Base-by-base conservation (phyloP, 2,329 filamentous ascomycete species). In the Colletotrichum endophyticum region DNA sequence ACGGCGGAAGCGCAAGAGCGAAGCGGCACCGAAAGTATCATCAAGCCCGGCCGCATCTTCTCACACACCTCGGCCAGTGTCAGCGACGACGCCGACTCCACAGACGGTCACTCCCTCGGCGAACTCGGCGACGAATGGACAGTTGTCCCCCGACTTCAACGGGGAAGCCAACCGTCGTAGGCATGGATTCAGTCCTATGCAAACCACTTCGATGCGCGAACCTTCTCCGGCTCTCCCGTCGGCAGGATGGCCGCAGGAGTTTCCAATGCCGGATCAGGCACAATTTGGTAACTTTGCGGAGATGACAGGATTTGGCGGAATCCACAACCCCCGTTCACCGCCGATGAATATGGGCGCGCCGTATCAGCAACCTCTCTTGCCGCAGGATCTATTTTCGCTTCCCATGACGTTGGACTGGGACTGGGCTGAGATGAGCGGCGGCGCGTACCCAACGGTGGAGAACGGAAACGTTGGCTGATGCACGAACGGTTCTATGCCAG, bases 391-490 rank as follows among this genome's bases (percentile, higher is more conserved):
- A 30, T 99, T 97, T 92, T 94, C 96, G 84, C 93, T 99, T 91
- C 96, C 96, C 2, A 98, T 98, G 93, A 98, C 95, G 4, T 90
- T 99, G 27, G 96, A 99, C 83, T 98, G 96, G 96, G 95, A 91
- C 81, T 93, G 91, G 91, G 91, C 91, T 2, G 92, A 93, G 83
- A 92, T 93, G 88, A 92, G 90, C 36, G 91, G 91, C n/a, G 92
- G 91, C 12, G 88, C 89, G 4, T 93, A 93, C 79, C 91, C 92
- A 13, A 89, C 89, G 30, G 92, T 93, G 56, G 92, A 93, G 81
- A 93, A 93, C 78, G 91, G 91, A 8, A 89, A 88, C 75, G 90
- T 88, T 80, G 85, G 84, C 7, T 76, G 32, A 69, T 59, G 27
- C 32, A 67, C 44, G n/a, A 59, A 22, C n/a, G 27, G 13, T n/a